phyloP scores from a whole-genome alignment of 805 yeast genomes.

The Saccharomycopsis olivae region DNA sequence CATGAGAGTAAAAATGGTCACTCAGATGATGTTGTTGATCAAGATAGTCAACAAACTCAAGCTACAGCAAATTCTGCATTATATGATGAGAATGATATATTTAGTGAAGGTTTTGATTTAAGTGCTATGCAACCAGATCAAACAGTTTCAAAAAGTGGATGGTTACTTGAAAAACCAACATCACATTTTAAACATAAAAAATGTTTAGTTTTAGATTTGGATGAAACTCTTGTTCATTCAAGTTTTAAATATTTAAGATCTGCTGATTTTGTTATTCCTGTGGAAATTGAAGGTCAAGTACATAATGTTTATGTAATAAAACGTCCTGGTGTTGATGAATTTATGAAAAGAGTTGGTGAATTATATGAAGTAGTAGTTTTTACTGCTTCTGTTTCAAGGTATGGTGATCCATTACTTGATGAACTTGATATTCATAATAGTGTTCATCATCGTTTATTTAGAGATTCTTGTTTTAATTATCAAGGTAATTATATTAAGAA shows the following conservation, averaged over 20 bases:
- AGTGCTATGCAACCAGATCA: conserved; percentile 65
- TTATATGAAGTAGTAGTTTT: conserved; percentile 92
- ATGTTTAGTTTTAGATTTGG: conserved; percentile 84
- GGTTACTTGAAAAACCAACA: conserved; percentile 49
- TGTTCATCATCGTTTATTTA: conserved; percentile 80
- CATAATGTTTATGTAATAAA: conserved; percentile 95
- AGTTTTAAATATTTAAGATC: conserved; percentile 84
- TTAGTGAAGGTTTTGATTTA: conserved; percentile 34
- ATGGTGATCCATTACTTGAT: conserved; percentile 92
- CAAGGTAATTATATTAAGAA: conserved; percentile 94
- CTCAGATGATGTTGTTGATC: background rate
- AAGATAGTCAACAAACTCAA: background rate
- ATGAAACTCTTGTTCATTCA: conserved; percentile 93
- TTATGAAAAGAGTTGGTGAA: conserved; percentile 71
- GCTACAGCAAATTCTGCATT: background rate
- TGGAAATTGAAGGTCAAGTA: conserved; percentile 83
- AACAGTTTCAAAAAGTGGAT: conserved; percentile 52
- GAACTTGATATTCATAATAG: conserved; percentile 65
- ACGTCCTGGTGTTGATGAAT: conserved; percentile 97
- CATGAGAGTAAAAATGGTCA: background rate
- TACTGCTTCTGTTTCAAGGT: conserved; percentile 91
- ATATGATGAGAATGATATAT: background rate
- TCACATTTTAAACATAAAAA: conserved; percentile 50
- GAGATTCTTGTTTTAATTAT: conserved; percentile 89
- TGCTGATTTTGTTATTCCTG: conserved; percentile 96